These are phyloP conservation scores for Pseudonitzschia multiseries DNA, from an alignment of 108 stramenopile genomes.

Conservation along the genomic window DNA sequence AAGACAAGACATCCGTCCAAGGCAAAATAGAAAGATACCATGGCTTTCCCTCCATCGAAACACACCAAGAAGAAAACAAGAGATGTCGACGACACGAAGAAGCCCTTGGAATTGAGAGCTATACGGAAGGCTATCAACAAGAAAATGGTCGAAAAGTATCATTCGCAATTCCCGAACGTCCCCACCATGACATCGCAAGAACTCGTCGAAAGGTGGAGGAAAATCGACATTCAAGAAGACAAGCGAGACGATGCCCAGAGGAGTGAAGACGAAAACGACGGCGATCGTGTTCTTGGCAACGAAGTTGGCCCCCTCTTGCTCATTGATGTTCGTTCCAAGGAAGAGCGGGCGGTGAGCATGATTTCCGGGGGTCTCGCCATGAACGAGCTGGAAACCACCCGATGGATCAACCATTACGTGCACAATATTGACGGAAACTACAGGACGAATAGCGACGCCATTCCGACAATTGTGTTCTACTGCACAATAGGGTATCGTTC, in stretches of 20 bases:
- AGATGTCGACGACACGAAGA: background rate
- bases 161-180: slow-evolving; percentile 14
- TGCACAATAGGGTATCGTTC: slow-evolving; percentile 72
- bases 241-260: background rate
- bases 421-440: background rate
- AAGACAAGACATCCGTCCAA: too few relatives aligned
- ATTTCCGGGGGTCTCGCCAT: slow-evolving; percentile 52
- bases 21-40: background rate
- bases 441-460: background rate
- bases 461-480: slow-evolving; percentile 38
- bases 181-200: slow-evolving; percentile 20
- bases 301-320: slow-evolving; percentile 13
- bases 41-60: background rate
- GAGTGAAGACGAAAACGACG: background rate
- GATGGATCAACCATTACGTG: slow-evolving; percentile 14
- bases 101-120: background rate
- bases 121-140: background rate
- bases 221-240: background rate
- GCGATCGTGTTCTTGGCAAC: background rate
- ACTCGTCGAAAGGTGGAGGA: background rate
- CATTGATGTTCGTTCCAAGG: slow-evolving; percentile 43
- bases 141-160: slow-evolving; percentile 15
- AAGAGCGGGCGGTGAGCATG: slow-evolving; percentile 49
- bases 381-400: slow-evolving; percentile 38
- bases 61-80: background rate